Base-by-base conservation (phyloP, 768 basidiomycete genomes). In the Hemileccinum rubropunctum region DNA sequence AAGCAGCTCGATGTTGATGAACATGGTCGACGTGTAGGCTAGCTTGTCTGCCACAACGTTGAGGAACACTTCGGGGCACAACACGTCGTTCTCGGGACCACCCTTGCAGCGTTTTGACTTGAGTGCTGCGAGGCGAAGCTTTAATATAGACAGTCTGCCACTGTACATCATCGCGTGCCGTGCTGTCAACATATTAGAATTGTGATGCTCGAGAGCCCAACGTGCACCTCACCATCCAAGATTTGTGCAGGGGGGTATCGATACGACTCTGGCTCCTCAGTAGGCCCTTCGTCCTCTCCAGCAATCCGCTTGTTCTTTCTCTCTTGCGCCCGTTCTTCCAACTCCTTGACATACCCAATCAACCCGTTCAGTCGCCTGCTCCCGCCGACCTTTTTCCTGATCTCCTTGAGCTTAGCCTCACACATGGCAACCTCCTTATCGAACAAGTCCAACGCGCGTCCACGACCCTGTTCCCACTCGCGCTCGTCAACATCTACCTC, bases 1-100 rank as follows among this genome's bases (percentile, higher is more conserved):
- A 2, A 98, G 80, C 10, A 99, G 76, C 66, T 99, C 97, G 51
- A 99, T 97, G 72, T 94, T 97, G 77, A 99, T 97, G 69, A 98
- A 98, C 88, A 98, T 92, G 3, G 95, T 84, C 3, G 93, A 91
- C 0, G 95, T 98, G 63, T 93, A 86, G 1, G 95, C 93, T 36
- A 99, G 77, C 69, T 99, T 98, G 67, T 98, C 91, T 3, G 97
- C 93, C 18, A 99, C 94, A 21, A 95, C 92, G 60, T 92, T 87
- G 56, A 99, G 78, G 81, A 98, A 98, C 0, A 91, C 89, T 67
- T 99, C 97, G 0, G 97, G 97, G 66, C 97, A 99, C 63, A 98
- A 79, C 11, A 84, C 80, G 47, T 94, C 88, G 57, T 81, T 92
- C 51, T 92, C 84, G 6, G 95, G 94, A 0, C 95, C 95, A 0